Percentiles rank a stretch among this genome's conserved stretches.
phyloP scores from a whole-genome alignment of 2,329 filamentous ascomycete genomes.

The Xylariomycetidae sp. region DNA sequence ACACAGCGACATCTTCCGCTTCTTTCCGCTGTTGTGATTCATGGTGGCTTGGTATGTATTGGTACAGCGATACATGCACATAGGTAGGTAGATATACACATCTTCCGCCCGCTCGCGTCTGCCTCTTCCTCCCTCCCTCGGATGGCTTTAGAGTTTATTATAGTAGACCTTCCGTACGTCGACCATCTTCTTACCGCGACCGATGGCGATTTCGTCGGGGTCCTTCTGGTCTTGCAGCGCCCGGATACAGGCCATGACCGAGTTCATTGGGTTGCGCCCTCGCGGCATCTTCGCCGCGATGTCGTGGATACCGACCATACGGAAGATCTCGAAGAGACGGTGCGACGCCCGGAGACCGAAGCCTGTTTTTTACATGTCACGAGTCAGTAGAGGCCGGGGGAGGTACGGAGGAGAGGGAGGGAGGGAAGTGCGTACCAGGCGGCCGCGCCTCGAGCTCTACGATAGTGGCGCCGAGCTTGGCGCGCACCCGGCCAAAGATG shows the following conservation, averaged over 20 bases:
- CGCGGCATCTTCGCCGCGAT: slow-evolving; percentile 77
- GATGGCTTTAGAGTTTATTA: too few species aligned
- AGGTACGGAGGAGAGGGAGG: slow-evolving; percentile 2
- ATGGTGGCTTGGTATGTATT: too few species aligned
- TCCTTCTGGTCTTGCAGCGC: slow-evolving; percentile 78
- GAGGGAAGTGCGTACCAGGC: slow-evolving; percentile 62
- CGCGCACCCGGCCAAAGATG: slow-evolving; percentile 77
- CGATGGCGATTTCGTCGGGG: slow-evolving; percentile 84
- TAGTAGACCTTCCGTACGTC: slow-evolving; percentile 98
- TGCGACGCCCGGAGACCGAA: slow-evolving; percentile 90
- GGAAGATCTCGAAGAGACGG: slow-evolving; percentile 91
- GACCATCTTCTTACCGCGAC: slow-evolving; percentile 88
- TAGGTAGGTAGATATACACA: slow-evolving; percentile 21
- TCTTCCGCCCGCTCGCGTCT: too few species aligned
- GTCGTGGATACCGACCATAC: slow-evolving; percentile 79
- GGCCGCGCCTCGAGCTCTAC: slow-evolving; percentile 77
- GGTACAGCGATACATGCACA: too few species aligned
- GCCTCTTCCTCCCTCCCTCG: too few species aligned
- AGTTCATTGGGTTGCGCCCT: slow-evolving; percentile 95
- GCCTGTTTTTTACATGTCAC: slow-evolving; percentile 43
- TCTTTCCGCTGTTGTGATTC: too few species aligned
- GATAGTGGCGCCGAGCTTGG: slow-evolving; percentile 82
- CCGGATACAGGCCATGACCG: slow-evolving; percentile 83
- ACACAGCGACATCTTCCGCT: too few species aligned
- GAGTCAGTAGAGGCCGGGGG: neutral